Base-by-base conservation (phyloP, 441 rosid genomes). In the Flueggea neowawraea region DNA sequence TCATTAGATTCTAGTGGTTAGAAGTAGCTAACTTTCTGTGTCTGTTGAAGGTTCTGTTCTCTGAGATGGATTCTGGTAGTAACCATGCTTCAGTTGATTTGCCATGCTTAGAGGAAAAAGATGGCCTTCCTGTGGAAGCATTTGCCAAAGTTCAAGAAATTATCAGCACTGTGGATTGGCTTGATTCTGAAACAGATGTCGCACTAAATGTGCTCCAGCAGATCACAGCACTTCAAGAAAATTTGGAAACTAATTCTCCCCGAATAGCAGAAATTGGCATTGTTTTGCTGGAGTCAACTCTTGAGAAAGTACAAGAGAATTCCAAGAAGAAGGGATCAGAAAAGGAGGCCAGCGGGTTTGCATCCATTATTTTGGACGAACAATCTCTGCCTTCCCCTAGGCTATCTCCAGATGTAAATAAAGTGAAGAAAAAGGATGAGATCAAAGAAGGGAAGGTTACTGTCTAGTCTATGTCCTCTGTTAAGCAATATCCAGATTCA, bases 101-200 rank as follows among this genome's bases (percentile, higher is more conserved):
- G 54, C 82, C 81, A 0, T 73, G 75, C 69, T 59, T 71, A 62
- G 97, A 84, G 74, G 93, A 83, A 60, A 86, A 82, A 75, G 91
- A 85, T 64, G 93, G 89, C 64, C 84, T 87, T 69, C 84, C 95
- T 28, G 66, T 81, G 72, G 97, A 89, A 84, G 97, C 85, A 62
- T 89, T 84, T 84, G 87, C 91, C 58, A 85, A 78, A 81, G 93
- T 82, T 69, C 82, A 84, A 57, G 95, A 90, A 69, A 70, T 90
- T 51, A 85, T 87, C 72, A 82, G 84, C 73, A 72, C 65, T 48
- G 81, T 78, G 71, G 91, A 89, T 63, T 85, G 84, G 96, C 54
- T 72, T 60, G 87, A 83, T 78, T 78, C 84, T 65, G 78, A 78
- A 54, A 66, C 81, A 58, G 91, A 88, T 71, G 78, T 79, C 54